These are phyloP conservation scores for Candida tibetensis DNA, from an alignment of 805 yeast genomes.

Conservation along the genomic window DNA sequence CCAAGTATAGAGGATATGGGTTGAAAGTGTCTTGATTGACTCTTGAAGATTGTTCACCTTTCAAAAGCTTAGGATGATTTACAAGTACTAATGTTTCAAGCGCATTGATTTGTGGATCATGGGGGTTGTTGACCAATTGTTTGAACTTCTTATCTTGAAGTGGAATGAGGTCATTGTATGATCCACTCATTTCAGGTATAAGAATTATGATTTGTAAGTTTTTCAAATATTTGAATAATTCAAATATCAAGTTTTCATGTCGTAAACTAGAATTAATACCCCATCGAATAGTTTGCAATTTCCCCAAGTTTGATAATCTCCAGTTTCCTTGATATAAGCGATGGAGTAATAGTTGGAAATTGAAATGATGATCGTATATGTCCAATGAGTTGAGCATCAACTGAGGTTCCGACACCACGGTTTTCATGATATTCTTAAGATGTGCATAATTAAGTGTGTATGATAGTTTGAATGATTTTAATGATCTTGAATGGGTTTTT, in stretches of 20 bases:
- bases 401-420: slow-evolving; percentile 21
- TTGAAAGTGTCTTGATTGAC: slow-evolving; percentile 17
- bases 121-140: slow-evolving; percentile 1
- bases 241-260: slow-evolving; percentile 19
- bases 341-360: slow-evolving; percentile 23
- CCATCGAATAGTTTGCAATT: slow-evolving; percentile 21
- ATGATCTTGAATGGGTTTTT: slow-evolving; percentile 13
- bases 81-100: slow-evolving; percentile 22
- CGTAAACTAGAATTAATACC: slow-evolving; percentile 25
- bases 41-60: slow-evolving; percentile 7
- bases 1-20: slow-evolving; percentile 25
- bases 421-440: slow-evolving; percentile 26
- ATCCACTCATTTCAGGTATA: slow-evolving; percentile 15
- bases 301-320: slow-evolving; percentile 21
- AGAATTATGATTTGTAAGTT: slow-evolving; percentile 22
- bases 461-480: slow-evolving; percentile 21
- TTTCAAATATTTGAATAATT: slow-evolving; percentile 22
- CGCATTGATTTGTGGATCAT: slow-evolving; percentile 1
- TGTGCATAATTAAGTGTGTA: slow-evolving; percentile 21
- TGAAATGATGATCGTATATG: slow-evolving; percentile 24
- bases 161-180: slow-evolving; percentile 19
- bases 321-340: slow-evolving; percentile 26
- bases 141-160: slow-evolving; percentile 13
- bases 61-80: slow-evolving; percentile 26
- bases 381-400: slow-evolving; percentile 24